phyloP scores from a whole-genome alignment of 441 rosid genomes.

The Populus hybrid region DNA sequence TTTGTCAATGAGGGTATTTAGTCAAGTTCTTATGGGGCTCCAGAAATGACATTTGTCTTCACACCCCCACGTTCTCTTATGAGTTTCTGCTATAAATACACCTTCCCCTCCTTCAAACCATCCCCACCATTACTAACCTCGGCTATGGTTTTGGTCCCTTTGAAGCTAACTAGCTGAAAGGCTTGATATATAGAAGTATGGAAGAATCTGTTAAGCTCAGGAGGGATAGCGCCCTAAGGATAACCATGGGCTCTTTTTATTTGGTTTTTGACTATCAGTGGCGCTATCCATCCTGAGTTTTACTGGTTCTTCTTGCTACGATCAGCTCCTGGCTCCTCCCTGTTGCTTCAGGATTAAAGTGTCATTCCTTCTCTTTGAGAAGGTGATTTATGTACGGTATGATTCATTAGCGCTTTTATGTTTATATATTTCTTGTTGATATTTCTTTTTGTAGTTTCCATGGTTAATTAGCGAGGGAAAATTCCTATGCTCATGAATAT shows the following conservation, averaged over 20 bases:
- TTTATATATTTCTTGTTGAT: not conserved
- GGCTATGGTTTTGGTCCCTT: not conserved
- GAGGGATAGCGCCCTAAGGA: slow-evolving; percentile 90
- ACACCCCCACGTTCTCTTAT: slow-evolving; percentile 26
- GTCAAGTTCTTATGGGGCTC: slow-evolving; percentile 33
- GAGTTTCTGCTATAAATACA: slow-evolving; percentile 37
- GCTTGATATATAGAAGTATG: slow-evolving; percentile 1
- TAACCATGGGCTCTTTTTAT: not conserved
- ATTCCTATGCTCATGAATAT: no score
- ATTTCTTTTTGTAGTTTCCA: not conserved
- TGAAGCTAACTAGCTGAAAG: not conserved
- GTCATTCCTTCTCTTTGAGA: not conserved
- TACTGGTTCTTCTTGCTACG: slow-evolving; percentile 69
- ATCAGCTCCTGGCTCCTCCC: not conserved
- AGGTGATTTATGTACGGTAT: not conserved
- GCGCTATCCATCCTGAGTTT: slow-evolving; percentile 99
- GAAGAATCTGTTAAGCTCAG: slow-evolving; percentile 92
- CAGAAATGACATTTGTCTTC: slow-evolving; percentile 40
- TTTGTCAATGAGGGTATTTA: slow-evolving; percentile 11
- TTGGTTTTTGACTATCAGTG: slow-evolving; percentile 13
- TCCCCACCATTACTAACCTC: not conserved
- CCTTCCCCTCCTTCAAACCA: not conserved
- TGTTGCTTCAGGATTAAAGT: not conserved
- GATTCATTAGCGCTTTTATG: not conserved
- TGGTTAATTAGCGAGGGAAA: not conserved